Base-by-base conservation (phyloP, 129 eudicot genomes). In the Escallonia herrerae region DNA sequence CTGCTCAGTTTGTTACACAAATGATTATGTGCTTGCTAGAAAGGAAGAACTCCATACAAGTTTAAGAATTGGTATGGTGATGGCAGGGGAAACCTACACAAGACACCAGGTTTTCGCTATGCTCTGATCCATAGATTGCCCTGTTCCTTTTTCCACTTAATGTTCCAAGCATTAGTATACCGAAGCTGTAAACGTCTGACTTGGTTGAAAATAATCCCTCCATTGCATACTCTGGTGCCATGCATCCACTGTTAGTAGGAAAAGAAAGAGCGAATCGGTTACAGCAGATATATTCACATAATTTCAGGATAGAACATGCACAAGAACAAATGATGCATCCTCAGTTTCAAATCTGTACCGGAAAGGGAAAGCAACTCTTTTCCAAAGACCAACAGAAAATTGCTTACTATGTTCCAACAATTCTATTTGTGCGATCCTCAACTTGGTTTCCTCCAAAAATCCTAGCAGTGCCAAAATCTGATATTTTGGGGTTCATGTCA, bases 381-480 rank as follows among this genome's bases (percentile, higher is more conserved):
- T 22, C 33, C 33, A 22, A 22, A 22, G 33, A 22, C 33, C 33
- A 22, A 22, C 33, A 22, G 33, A 22, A 22, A 22, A 22, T 22
- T 22, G 33, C 33, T 79, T 64, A 73, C 83, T 63, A 79, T 9
- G 83, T 79, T 22, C 82, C 83, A 3, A 64, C 76, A 48, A 79
- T 65, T 58, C 68, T 73, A 6, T 15, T 60, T 3, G 78, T 78
- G 15, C 64, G 66, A 3, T 47, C 78, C 3, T 55, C 55, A 44
- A 51, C 63, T 67, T 78, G 70, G 5, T 67, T 71, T 22, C 13
- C 44, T 2, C 41, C 45, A 59, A 79, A 79, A 8, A 58, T 40
- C 53, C 72, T 63, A 51, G 83, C 78, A 64, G 73, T 57, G 57
- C 83, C 83, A 55, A 79, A 79, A 69, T 79, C 79, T 8, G 83